Evolutionary conservation across 495 filamentous ascomycete genomes (phyloP), one percentile per base, ranked within the genome.

Genomic region (Penicillium coprophilum): DNA sequence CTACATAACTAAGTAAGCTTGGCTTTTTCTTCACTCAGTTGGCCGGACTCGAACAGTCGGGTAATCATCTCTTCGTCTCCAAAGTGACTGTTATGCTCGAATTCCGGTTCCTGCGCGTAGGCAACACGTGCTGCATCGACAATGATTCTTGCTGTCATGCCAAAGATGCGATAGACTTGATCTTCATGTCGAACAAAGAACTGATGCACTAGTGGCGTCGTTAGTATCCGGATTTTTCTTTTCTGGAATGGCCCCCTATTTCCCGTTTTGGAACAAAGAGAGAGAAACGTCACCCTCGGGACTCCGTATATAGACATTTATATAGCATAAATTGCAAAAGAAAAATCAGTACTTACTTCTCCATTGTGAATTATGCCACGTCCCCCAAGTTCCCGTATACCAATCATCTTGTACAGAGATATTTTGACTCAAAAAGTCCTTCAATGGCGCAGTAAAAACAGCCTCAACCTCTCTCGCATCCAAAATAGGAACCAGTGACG

Each of bases 141-240:
- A 38, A 96, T 62, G 28, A 96, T 93, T 38, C 90, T 76, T 8
- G 90, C 92, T 45, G 92, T 97, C 89, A 96, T 92, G 19, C 92
- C 92, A 78, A 89, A 96, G 7, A 97, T 90, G 20, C 87, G 82
- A 67, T 91, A 92, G 17, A 85, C 77, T 45, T 75, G 76, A 9
- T 81, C 63, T 21, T 55, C 45, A n/a, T 21, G 68, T 54, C 69
- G 75, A 30, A 95, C 89, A 72, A 87, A 87, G 77, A 96, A 97
- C 69, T 92, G 90, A 64, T 97, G 91, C 82, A 94, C 87, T 63
- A 57, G 51, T 59, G 46, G 23, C 17, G 36, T 41, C 12, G 43
- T 49, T 20, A 47, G 40, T 27, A 10, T 56, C 52, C 51, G 46
- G 21, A 32, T 39, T 4, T 20, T 23, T 41, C 46, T 44, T 24